Conservation (phyloP, 805 yeast genomes). For the Maudiozyma turicensis region DNA sequence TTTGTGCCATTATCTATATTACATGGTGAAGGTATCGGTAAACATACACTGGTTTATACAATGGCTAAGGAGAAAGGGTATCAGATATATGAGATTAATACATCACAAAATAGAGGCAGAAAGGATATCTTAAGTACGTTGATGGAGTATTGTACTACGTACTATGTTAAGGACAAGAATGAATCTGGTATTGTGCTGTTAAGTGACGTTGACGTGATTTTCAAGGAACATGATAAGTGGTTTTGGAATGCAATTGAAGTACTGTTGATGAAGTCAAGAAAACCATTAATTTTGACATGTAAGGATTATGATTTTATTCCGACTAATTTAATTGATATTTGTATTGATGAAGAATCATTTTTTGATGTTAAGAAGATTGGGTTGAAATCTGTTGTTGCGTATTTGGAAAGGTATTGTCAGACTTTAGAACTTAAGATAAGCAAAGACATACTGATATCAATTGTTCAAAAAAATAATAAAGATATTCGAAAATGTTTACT, state of each 20-base stretch:
- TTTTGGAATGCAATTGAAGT: slow-evolving; percentile 71
- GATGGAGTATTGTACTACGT: slow-evolving; percentile 76
- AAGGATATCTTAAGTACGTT: slow-evolving; percentile 57
- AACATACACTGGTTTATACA: slow-evolving; percentile 64
- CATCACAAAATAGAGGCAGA: slow-evolving; percentile 63
- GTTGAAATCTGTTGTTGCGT: slow-evolving; percentile 23
- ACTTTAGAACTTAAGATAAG: slow-evolving; percentile 29
- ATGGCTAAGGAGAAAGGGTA: slow-evolving; percentile 53
- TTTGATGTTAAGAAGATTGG: slow-evolving; percentile 24
- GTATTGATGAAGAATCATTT: slow-evolving; percentile 34
- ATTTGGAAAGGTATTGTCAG: slow-evolving; percentile 27
- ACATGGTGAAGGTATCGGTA: slow-evolving; percentile 70
- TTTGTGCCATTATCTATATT: slow-evolving; percentile 58
- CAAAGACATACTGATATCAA: slow-evolving; percentile 19
- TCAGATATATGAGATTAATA: slow-evolving; percentile 72
- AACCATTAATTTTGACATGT: slow-evolving; percentile 67
- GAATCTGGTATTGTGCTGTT: slow-evolving; percentile 61
- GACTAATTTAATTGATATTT: slow-evolving; percentile 35
- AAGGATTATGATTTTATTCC: slow-evolving; percentile 42
- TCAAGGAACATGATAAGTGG: slow-evolving; percentile 61
- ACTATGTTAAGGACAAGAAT: slow-evolving; percentile 48
- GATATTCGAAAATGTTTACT: slow-evolving; percentile 43
- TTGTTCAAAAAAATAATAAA: slow-evolving; percentile 21
- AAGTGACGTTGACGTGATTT: slow-evolving; percentile 79
- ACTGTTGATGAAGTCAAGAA: slow-evolving; percentile 47